Conservation (phyloP, 768 basidiomycete genomes). For the Wakefieldia striispora region DNA sequence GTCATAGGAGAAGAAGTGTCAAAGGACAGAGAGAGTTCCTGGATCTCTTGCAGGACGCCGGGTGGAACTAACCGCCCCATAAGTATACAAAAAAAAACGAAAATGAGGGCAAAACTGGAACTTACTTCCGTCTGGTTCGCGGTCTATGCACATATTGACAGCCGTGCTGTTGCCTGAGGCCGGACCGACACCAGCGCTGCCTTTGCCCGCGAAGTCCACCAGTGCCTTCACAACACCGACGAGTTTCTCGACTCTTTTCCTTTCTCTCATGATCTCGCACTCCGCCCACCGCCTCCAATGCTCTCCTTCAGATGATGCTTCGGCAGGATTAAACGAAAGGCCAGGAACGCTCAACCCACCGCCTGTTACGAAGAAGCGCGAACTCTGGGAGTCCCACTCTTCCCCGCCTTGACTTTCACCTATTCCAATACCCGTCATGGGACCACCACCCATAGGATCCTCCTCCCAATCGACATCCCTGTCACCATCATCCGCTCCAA, state of each 20-base stretch:
- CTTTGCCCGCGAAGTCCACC: conserved; percentile 58
- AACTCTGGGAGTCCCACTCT: conserved; percentile 24
- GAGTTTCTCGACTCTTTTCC: conserved; percentile 60
- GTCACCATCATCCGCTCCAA: conserved; percentile 27
- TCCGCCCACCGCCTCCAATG: conserved; percentile 32
- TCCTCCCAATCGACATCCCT: conserved; percentile 31
- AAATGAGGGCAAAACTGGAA: neutral
- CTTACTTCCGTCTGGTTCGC: conserved; percentile 16
- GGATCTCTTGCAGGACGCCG: conserved; percentile 26
- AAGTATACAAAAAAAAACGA: neutral
- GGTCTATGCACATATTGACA: conserved; percentile 1
- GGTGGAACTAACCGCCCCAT: conserved; percentile 16
- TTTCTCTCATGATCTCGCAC: conserved; percentile 51
- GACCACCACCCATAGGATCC: conserved; percentile 16
- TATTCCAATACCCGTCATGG: conserved; percentile 14
- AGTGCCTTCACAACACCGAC: conserved; percentile 55
- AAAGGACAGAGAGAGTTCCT: conserved; percentile 28
- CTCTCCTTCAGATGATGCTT: conserved; percentile 10
- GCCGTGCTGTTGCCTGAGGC: neutral
- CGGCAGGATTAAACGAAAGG: conserved; percentile 10
- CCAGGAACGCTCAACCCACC: conserved; percentile 13
- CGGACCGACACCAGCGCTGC: conserved; percentile 16
- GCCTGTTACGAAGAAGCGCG: conserved; percentile 13
- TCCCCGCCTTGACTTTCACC: conserved; percentile 17
- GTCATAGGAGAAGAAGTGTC: conserved; percentile 17